phyloP scores from a whole-genome alignment of 139 green algal species.

The Medakamo hakoo region DNA sequence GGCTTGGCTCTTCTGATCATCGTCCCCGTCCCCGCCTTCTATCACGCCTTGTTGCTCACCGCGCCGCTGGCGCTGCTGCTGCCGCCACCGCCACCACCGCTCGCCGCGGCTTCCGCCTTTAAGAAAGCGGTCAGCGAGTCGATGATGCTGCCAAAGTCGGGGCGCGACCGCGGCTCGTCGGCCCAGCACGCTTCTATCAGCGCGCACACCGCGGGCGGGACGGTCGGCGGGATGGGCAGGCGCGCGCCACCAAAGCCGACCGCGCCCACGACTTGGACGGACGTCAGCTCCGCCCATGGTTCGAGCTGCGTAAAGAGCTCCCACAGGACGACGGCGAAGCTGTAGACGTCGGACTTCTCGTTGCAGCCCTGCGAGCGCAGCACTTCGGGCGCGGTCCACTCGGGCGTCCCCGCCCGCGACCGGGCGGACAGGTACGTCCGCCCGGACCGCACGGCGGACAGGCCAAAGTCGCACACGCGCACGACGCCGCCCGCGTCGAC shows the following conservation, averaged over 20 bases:
- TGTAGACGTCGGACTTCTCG: slow-evolving; percentile 78
- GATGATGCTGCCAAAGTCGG: slow-evolving; percentile 37
- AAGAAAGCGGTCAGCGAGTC: slow-evolving; percentile 4
- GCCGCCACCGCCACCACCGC: not conserved
- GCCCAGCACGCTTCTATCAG: slow-evolving; percentile 56
- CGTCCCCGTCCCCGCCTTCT: too few relatives aligned
- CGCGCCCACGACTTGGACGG: slow-evolving; percentile 75
- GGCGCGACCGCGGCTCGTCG: slow-evolving; percentile 24
- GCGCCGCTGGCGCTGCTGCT: not conserved
- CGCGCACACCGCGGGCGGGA: slow-evolving; percentile 27
- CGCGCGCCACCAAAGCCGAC: slow-evolving; percentile 64
- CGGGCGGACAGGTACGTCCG: slow-evolving; percentile 43
- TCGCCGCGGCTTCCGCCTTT: slow-evolving; percentile 4
- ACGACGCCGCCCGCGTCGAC: slow-evolving; percentile 76
- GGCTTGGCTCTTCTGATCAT: not conserved
- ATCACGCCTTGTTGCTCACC: not conserved
- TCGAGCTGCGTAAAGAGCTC: slow-evolving; percentile 67
- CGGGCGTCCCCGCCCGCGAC: slow-evolving; percentile 59
- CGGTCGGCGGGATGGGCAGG: slow-evolving; percentile 45
- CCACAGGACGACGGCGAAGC: slow-evolving; percentile 79
- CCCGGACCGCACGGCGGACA: slow-evolving; percentile 48
- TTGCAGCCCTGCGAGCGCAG: slow-evolving; percentile 28
- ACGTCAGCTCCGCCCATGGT: slow-evolving; percentile 70
- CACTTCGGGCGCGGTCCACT: slow-evolving; percentile 86
- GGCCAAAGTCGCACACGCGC: slow-evolving; percentile 84